These are phyloP conservation scores for Candida nemodendra DNA, from an alignment of 805 yeast genomes.

Conservation along the genomic window DNA sequence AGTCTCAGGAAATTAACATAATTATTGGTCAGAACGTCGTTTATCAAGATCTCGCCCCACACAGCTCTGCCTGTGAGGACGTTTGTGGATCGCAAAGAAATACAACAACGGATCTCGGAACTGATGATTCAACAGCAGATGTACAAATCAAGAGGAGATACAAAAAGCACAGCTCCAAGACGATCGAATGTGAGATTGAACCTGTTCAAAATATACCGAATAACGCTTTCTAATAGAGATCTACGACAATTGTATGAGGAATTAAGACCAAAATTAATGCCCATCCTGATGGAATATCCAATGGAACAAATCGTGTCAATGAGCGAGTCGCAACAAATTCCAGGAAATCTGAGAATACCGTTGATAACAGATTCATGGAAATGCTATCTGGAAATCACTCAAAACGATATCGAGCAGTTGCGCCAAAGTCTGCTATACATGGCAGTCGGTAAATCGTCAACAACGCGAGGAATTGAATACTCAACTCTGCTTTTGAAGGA, in stretches of 20 bases:
- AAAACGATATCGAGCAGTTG: slow-evolving; percentile 21
- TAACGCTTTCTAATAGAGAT: slow-evolving; percentile 27
- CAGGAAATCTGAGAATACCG: slow-evolving; percentile 17
- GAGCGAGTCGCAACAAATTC: slow-evolving; percentile 5
- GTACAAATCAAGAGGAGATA: background rate
- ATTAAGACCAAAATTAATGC: slow-evolving; percentile 15
- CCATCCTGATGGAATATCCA: slow-evolving; percentile 21
- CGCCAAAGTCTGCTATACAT: slow-evolving; percentile 8
- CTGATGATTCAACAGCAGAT: slow-evolving; percentile 4
- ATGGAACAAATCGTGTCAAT: slow-evolving; percentile 21
- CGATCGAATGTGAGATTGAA: slow-evolving; percentile 10
- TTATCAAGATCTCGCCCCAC: slow-evolving; percentile 14
- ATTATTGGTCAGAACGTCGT: slow-evolving; percentile 29
- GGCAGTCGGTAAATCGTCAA: slow-evolving; percentile 1
- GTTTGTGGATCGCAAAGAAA: slow-evolving; percentile 25
- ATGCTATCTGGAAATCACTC: slow-evolving; percentile 22
- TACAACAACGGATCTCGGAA: slow-evolving; percentile 20
- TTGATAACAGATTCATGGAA: slow-evolving; percentile 26
- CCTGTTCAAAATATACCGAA: slow-evolving; percentile 20
- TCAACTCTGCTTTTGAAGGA: slow-evolving; percentile 21
- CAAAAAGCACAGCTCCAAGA: background rate
- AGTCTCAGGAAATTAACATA: too few relatives aligned
- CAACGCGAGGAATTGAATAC: slow-evolving; percentile 7
- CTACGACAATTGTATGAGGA: slow-evolving; percentile 20
- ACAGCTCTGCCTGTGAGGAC: slow-evolving; percentile 26